These are phyloP conservation scores for Pseudogymnoascus sp. DNA, from an alignment of 2,329 filamentous ascomycete species.

Conservation along the genomic window DNA sequence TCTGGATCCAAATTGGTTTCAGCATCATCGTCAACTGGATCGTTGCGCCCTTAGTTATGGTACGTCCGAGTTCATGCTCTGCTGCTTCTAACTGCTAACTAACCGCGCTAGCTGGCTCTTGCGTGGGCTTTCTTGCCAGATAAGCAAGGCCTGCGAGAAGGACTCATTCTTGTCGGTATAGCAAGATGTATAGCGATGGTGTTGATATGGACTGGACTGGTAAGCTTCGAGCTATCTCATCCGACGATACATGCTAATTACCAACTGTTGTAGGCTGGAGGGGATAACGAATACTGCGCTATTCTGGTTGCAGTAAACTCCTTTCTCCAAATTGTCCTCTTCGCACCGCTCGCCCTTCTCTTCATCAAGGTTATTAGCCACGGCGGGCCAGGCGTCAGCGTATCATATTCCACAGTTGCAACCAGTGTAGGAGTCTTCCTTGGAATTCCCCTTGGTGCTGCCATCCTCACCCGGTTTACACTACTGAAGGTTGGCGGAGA, in stretches of 20 bases:
- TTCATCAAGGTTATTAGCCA: constrained; percentile 63
- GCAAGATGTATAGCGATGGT: constrained; percentile 87
- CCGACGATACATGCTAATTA: not conserved
- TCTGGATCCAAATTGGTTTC: constrained; percentile 76
- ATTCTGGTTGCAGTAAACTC: constrained; percentile 70
- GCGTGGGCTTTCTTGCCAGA: constrained; percentile 62
- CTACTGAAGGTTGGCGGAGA: constrained; percentile 47
- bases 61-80: constrained; percentile 13
- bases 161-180: constrained; percentile 73
- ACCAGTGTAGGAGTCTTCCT: constrained; percentile 77
- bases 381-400: constrained; percentile 36
- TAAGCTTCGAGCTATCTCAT: constrained; percentile 25
- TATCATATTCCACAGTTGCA: constrained; percentile 61
- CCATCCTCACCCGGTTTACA: constrained; percentile 62
- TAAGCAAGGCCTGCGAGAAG: constrained; percentile 48
- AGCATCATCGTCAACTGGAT: constrained; percentile 77
- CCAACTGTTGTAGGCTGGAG: constrained; percentile 44
- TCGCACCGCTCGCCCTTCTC: constrained; percentile 55
- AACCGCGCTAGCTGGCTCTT: constrained; percentile 39
- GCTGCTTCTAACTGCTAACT: not conserved
- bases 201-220: constrained; percentile 72
- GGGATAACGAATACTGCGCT: constrained; percentile 75
- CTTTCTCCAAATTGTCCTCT: constrained; percentile 64
- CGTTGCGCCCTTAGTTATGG: constrained; percentile 74
- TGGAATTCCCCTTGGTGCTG: constrained; percentile 72